phyloP scores from a whole-genome alignment of 179 eudicot genomes.

The Pouteria campechiana region DNA sequence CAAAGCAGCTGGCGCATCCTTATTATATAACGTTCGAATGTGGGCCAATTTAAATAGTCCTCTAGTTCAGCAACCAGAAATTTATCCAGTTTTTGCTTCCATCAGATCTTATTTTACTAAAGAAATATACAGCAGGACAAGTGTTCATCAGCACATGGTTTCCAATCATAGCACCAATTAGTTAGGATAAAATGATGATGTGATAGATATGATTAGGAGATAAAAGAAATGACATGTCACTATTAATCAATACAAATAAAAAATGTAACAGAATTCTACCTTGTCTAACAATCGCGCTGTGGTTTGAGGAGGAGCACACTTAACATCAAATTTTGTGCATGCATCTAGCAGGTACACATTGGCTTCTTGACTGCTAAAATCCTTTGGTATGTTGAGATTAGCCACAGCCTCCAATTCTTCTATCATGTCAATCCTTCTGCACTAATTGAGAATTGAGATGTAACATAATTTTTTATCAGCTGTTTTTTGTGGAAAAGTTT shows the following conservation, averaged over 20 bases:
- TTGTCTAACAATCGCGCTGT: slow-evolving; percentile 80
- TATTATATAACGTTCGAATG: no score
- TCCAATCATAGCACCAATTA: background rate
- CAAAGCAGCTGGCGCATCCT: no score
- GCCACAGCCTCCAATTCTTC: slow-evolving; percentile 79
- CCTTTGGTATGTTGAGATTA: slow-evolving; percentile 78
- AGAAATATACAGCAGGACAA: background rate
- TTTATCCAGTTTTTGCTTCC: no score
- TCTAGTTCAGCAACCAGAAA: no score
- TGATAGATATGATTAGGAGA: background rate
- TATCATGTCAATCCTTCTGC: slow-evolving; percentile 91
- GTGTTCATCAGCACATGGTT: background rate
- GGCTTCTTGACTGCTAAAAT: slow-evolving; percentile 65
- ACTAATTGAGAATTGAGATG: no score
- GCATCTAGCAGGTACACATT: slow-evolving; percentile 66
- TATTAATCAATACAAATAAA: background rate
- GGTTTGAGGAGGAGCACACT: slow-evolving; percentile 94
- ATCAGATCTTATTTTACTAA: no score
- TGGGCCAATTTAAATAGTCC: no score
- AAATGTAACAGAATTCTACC: slow-evolving; percentile 20
- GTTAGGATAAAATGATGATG: no score
- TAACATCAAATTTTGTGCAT: slow-evolving; percentile 63
- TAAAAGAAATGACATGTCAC: background rate
- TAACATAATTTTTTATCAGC: no score
- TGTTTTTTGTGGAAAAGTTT: background rate